Evolutionary conservation across 306 rosid species (phyloP), one percentile per base, ranked within the genome.

Genomic region (Rubus idaeus): DNA sequence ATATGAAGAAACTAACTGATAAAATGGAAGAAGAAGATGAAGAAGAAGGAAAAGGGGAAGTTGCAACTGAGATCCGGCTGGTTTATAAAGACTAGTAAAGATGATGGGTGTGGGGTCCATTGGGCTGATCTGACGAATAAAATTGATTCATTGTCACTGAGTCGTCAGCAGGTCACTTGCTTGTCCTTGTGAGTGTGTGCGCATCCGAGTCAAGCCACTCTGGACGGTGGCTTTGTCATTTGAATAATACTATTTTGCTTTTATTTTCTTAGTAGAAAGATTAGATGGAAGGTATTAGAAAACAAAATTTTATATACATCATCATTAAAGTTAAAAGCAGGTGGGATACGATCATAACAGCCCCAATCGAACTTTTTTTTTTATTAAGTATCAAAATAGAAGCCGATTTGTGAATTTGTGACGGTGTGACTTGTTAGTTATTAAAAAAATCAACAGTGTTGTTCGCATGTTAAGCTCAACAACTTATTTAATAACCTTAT

Each of bases 11-110:
- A 42, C 8, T 42, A 42, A 42, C 8, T 3, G 46, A 8, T 5
- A 5, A 42, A 42, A 4, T 50, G 47, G 74, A 30, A 70, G 76
- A 4, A 64, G 71, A 9, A 26, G 76, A n/a, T 10, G 74, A 55
- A 35, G 57, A 17, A 10, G 83, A 71, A 45, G 79, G 83, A 21
- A 81, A 81, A 66, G 90, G 90, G 93, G 95, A 83, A 74, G 86
- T 81, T 84, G 63, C 8, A 10, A 49, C 46, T 79, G 37, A 81
- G 11, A 13, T 62, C 10, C 41, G 80, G 82, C 78, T 80, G 81
- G 56, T 74, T 84, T 91, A 84, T 92, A 92, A 84, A 88, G 90
- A 71, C 77, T 1, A 10, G 41, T 53, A 56, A 49, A 44, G 73
- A 75, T 56, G 18, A 16, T 45, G 74, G 49, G 44, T 30, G 70